A percentile compares a stretch with the other conserved stretches of the same genome.
phyloP scores from a whole-genome alignment of 2,329 filamentous ascomycete genomes.

The Hymenoscyphus occultus region DNA sequence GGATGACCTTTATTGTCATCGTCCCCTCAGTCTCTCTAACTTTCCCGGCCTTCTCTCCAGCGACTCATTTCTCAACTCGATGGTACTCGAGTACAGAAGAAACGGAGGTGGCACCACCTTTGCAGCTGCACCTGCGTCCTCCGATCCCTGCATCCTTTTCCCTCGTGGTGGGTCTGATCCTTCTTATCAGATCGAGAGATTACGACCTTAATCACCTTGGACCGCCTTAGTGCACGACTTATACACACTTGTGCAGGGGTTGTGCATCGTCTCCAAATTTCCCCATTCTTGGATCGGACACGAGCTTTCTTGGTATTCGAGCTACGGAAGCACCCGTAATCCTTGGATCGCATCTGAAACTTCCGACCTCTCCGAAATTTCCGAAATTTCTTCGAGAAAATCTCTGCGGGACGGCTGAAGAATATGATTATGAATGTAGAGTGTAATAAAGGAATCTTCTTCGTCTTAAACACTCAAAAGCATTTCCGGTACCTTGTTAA shows the following conservation, averaged over 20 bases:
- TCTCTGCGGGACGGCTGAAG: no score
- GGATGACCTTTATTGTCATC: background rate
- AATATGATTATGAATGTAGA: no score
- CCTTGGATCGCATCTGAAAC: background rate
- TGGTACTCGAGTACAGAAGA: no score
- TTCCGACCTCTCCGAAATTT: no score
- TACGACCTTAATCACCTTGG: background rate
- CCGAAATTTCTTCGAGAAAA: no score
- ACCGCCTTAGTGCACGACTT: background rate
- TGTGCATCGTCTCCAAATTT: background rate
- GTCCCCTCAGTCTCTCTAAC: background rate
- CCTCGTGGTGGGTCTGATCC: background rate
- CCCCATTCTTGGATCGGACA: background rate
- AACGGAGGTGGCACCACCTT: background rate
- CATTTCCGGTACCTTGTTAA: no score
- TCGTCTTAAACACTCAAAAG: no score
- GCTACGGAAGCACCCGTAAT: background rate
- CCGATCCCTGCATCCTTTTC: background rate
- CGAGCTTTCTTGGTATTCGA: background rate
- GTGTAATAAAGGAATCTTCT: no score
- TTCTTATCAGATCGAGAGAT: constrained; percentile 3
- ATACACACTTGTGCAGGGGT: background rate
- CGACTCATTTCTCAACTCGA: background rate
- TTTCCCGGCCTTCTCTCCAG: background rate
- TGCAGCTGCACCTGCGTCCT: background rate